Evolutionary conservation across 345 rosid species (phyloP), one percentile per base, ranked within the genome.

Genomic region (Sisymbrium irio): DNA sequence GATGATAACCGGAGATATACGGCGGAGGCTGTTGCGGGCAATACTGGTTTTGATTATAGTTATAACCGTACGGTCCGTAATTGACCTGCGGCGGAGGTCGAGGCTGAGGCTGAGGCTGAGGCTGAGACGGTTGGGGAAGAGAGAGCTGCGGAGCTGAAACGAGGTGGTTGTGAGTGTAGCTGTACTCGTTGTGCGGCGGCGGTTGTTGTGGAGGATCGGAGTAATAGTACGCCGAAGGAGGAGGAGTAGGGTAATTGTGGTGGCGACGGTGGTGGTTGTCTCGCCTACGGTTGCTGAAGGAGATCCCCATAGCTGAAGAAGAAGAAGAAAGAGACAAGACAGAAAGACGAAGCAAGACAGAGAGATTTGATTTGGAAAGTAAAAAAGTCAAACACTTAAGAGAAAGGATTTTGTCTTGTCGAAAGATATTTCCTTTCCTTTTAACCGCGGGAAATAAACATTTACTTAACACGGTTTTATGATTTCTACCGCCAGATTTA

Each of bases 211-310:
- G 32, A 46, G 76, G 79, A 37, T 74, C 73, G 11, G 64, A 54
- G 55, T 32, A 77, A 79, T 71, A 76, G 22, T 84, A 81, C 1
- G 6, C 35, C 7, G 36, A 35, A 41, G 70, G 72, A 49, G 55
- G 75, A 39, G 2, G 77, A 81, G 3, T 73, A 78, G 0, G 86
- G 74, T 13, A 77, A 67, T 18, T 75, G 81, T 15, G 80, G 72
- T 25, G 55, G 47, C 11, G 72, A 7, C 47, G 72, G 78, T 72
- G 78, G 67, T 66, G 86, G 79, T 78, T 72, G 50, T 85, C 80
- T 78, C 98, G 84, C 67, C 98, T 82, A 20, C 96, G 74, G 69
- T 67, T 88, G 84, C 89, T 89, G 77, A 81, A 87, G 42, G 96
- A 88, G 81, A 86, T 80, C 14, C 98, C 96, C 98, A 87, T 93